Conservation (phyloP, 73 alveolate genomes). For the Uronychia binucleata region DNA sequence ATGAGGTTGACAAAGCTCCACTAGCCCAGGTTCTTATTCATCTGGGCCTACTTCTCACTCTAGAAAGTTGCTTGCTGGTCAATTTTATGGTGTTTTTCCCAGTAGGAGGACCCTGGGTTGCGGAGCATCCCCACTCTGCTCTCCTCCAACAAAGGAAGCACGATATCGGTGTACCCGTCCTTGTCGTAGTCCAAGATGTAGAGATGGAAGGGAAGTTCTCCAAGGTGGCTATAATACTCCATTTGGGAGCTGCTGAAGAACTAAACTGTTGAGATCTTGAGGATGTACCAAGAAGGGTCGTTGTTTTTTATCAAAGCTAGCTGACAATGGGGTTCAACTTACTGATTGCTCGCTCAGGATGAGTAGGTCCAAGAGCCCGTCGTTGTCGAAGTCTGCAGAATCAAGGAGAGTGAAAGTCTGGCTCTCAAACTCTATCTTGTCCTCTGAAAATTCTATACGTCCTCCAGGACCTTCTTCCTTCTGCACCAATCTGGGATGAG, state of each 20-base stretch:
- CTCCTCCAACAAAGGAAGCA: slow-evolving; percentile 3
- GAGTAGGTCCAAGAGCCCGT: neutral
- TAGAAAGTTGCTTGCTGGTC: neutral
- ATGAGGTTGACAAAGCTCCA: slow-evolving; percentile 10
- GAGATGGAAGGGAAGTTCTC: slow-evolving; percentile 27
- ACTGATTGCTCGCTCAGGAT: neutral
- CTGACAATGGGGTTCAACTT: neutral
- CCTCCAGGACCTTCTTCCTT: neutral
- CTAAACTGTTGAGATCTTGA: slow-evolving; percentile 9
- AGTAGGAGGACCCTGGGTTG: slow-evolving; percentile 32
- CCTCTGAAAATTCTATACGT: neutral
- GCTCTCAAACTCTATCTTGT: neutral
- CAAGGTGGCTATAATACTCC: neutral
- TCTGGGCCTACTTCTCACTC: neutral
- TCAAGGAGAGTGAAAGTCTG: neutral
- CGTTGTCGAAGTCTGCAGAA: neutral
- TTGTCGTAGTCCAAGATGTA: slow-evolving; percentile 28
- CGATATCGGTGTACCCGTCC: slow-evolving; percentile 31
- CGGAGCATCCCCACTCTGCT: slow-evolving; percentile 4
- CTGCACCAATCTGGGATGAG: neutral
- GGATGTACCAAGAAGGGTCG: slow-evolving; percentile 32
- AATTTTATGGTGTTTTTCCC: slow-evolving; percentile 8
- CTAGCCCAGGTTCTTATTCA: neutral
- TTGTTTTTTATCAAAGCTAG: slow-evolving; percentile 22
- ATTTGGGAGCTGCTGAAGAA: neutral